These are phyloP conservation scores for Salisapilia sapeloensis DNA, from an alignment of 352 stramenopile genomes.

Conservation along the genomic window DNA sequence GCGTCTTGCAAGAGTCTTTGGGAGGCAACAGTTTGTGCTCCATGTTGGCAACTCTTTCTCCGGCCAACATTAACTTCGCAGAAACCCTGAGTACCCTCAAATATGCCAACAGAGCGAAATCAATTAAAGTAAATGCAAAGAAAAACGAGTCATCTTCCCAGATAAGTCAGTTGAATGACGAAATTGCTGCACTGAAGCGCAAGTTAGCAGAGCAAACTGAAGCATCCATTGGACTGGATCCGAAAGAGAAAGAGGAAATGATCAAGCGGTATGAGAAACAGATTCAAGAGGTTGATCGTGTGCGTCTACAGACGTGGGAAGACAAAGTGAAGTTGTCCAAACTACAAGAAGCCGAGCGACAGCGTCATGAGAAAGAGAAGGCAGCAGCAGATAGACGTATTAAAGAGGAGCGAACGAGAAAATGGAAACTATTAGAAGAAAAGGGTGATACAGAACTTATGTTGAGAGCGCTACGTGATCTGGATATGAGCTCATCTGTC, in stretches of 20 bases:
- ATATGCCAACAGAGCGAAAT: conserved; percentile 90
- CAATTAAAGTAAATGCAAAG: conserved; percentile 87
- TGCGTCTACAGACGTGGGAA: conserved; percentile 78
- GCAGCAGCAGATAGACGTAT: conserved; percentile 61
- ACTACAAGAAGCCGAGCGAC: conserved; percentile 74
- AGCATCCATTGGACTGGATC: conserved; percentile 41
- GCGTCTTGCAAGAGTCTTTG: conserved; percentile 84
- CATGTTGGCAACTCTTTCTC: conserved; percentile 90
- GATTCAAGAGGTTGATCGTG: conserved; percentile 79
- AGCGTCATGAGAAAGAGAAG: conserved; percentile 64
- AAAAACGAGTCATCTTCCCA: conserved; percentile 87
- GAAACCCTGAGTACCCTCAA: conserved; percentile 93
- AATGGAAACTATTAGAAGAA: conserved; percentile 73
- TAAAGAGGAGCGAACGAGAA: conserved; percentile 60
- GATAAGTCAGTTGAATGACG: conserved; percentile 82
- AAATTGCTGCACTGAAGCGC: conserved; percentile 79
- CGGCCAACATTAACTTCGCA: conserved; percentile 89
- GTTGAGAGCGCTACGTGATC: conserved; percentile 48
- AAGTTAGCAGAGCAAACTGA: conserved; percentile 66
- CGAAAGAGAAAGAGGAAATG: conserved; percentile 79
- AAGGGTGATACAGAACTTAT: conserved; percentile 74
- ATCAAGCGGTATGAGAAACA: conserved; percentile 77
- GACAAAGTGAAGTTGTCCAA: conserved; percentile 75
- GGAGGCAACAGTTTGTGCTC: conserved; percentile 90
- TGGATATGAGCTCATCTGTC: conserved; percentile 11